phyloP scores from a whole-genome alignment of 805 yeast genomes.

The Myxozyma geophila region DNA sequence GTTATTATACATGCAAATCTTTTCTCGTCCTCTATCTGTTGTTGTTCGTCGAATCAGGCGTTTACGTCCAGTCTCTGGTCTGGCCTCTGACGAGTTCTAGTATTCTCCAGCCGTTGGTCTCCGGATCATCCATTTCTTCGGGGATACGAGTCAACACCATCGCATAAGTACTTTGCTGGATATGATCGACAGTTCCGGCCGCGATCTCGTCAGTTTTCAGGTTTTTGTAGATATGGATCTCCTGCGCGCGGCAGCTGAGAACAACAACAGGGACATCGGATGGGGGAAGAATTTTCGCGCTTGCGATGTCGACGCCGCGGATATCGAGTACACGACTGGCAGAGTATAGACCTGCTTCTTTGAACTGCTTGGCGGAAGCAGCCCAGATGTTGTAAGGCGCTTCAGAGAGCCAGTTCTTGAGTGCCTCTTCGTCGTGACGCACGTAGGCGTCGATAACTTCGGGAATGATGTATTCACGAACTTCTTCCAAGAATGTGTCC shows the following conservation, averaged over 20 bases:
- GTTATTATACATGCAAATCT: too few species aligned
- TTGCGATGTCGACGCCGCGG: slow-evolving; percentile 90
- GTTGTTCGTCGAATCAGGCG: too few species aligned
- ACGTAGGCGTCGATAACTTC: slow-evolving; percentile 95
- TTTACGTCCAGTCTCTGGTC: slow-evolving; percentile 74
- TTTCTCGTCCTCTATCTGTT: too few species aligned
- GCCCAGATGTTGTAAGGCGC: slow-evolving; percentile 95
- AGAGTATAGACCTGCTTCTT: slow-evolving; percentile 87
- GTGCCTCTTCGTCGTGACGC: slow-evolving; percentile 80
- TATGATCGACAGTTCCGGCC: slow-evolving; percentile 94
- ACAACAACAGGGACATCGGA: slow-evolving; percentile 91
- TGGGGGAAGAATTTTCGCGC: slow-evolving; percentile 86
- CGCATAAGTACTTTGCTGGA: slow-evolving; percentile 90
- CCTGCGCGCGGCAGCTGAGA: slow-evolving; percentile 95
- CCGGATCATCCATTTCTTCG: slow-evolving; percentile 85
- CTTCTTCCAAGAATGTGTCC: slow-evolving; percentile 76
- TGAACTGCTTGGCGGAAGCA: slow-evolving; percentile 88
- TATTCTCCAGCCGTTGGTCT: slow-evolving; percentile 97
- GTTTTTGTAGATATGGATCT: slow-evolving; percentile 84
- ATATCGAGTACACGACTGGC: slow-evolving; percentile 92
- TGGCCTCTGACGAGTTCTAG: slow-evolving; percentile 94
- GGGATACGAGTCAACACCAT: slow-evolving; percentile 93
- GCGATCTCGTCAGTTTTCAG: slow-evolving; percentile 91
- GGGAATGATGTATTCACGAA: slow-evolving; percentile 91
- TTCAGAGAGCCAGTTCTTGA: slow-evolving; percentile 92